Evolutionary conservation across 2,329 filamentous ascomycete genomes (phyloP), one percentile per base, ranked within the genome.

Genomic region (Cordyceps farinosa): DNA sequence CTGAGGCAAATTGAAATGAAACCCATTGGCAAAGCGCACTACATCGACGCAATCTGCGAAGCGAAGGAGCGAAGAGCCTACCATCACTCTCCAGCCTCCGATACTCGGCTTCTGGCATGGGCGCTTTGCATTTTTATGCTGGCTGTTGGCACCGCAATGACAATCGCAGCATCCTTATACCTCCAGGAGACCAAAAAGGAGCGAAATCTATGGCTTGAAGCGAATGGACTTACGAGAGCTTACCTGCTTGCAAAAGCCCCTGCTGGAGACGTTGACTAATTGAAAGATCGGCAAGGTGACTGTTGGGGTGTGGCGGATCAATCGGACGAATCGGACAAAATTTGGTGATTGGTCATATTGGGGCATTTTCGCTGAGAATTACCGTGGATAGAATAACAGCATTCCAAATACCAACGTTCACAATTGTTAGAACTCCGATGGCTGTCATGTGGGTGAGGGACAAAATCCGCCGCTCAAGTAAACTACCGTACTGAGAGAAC

Each of bases 201-300:
- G 52, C 42, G 22, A 50, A 7, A 66, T 3, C 66, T 73, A 11
- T 77, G 74, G 75, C 29, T 70, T 11, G 55, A 64, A 42, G 74
- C 69, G 6, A 77, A 77, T 54, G 67, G 67, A 17, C 38, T 69
- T 42, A 74, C 74, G n/a, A 66, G 70, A 61, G 62, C 53, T n/a
- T 69, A 74, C 38, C 66, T 75, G 65, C 56, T 75, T 9, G n/a
- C 29, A 7, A 40, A 38, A 15, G 60, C 60, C 5, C 51, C 50
- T 13, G 3, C 30, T 1, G 52, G 40, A 11, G 6, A 50, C 9
- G 40, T 56, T 30, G 52, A 34, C 9, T 52, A 51, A n/a, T 29
- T 13, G 1, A 5, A 29, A 30, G 5, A 4, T 15, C 5, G 13
- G 34, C 30, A 3, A 36, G 5, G 11, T 11, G 45, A 29, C 36